Evolutionary conservation across 768 basidiomycete genomes (phyloP), one percentile per base, ranked within the genome.

Genomic region (Obba rivulosa): DNA sequence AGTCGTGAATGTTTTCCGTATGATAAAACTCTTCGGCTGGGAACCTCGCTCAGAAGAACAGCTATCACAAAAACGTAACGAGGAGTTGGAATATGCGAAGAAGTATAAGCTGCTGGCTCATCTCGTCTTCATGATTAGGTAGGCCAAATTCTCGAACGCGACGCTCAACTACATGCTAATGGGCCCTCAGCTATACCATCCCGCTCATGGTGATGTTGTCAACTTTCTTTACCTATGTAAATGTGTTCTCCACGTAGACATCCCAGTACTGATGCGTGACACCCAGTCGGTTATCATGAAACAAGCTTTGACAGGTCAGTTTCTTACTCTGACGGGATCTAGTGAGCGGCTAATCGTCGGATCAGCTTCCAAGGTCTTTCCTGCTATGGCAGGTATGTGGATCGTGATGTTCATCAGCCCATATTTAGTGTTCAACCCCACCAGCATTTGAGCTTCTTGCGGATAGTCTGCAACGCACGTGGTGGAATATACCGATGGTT

Each of bases 151-250:
- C 13, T 5, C 5, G 2, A 10, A 24, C 43, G 20, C n/a, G 22
- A 43, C 21, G 23, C 48, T 43, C 18, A 9, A 23, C 17, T 8
- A 24, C n/a, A 38, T 18, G 3, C n/a, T 25, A 10, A 25, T 18
- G 41, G 7, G 4, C 34, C n/a, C 20, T n/a, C 34, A 86, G 82
- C 59, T 79, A 71, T 54, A 49, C 79, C 23, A 75, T 87, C 38
- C 85, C 87, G 0, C 58, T 87, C 10, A 41, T 76, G 1, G 81
- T 78, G 16, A 88, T 88, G 85, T 57, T 83, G 24, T 72, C 76
- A 10, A 81, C 83, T 1, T 87, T 78, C 59, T 68, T 76, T 2
- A 72, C 77, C 5, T 87, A 82, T 52, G 73, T 82, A 65, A 42
- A 78, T 60, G 8, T n/a, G n/a, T n/a, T n/a, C n/a, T n/a, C n/a